Evolutionary conservation across 108 stramenopile species (phyloP).

Genomic region (Conticribra weissflogii): DNA sequence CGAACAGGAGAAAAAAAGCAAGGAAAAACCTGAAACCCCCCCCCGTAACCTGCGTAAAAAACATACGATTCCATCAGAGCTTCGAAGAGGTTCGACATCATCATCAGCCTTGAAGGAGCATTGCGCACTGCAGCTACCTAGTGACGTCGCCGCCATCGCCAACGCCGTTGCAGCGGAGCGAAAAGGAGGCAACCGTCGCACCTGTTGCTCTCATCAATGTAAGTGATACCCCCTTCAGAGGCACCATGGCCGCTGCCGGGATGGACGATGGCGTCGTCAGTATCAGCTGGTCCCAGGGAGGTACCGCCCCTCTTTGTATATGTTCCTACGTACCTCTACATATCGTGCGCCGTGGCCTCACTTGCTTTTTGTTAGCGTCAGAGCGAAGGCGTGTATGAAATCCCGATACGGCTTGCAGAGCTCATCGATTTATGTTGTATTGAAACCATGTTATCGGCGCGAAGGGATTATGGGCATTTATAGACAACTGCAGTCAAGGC

Average conservation of each 20-base stretch:
- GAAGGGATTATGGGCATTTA: too few relatives aligned
- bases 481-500: too few relatives aligned
- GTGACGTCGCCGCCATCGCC: background rate
- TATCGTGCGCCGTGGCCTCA: too few relatives aligned
- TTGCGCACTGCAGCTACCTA: background rate
- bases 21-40: too few relatives aligned
- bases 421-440: too few relatives aligned
- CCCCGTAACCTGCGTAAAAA: too few relatives aligned
- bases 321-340: background rate
- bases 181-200: background rate
- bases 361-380: background rate
- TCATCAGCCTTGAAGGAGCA: background rate
- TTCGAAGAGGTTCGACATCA: background rate
- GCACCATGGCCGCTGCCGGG: background rate
- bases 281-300: background rate
- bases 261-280: background rate
- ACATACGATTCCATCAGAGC: background rate
- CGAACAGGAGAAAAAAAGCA: too few relatives aligned
- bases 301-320: background rate
- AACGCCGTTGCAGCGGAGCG: background rate
- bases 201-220: background rate
- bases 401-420: background rate
- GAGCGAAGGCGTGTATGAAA: background rate
- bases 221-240: background rate
- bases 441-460: too few relatives aligned